Conservation (phyloP, 2,329 filamentous ascomycete genomes). For the Venturia asperata region DNA sequence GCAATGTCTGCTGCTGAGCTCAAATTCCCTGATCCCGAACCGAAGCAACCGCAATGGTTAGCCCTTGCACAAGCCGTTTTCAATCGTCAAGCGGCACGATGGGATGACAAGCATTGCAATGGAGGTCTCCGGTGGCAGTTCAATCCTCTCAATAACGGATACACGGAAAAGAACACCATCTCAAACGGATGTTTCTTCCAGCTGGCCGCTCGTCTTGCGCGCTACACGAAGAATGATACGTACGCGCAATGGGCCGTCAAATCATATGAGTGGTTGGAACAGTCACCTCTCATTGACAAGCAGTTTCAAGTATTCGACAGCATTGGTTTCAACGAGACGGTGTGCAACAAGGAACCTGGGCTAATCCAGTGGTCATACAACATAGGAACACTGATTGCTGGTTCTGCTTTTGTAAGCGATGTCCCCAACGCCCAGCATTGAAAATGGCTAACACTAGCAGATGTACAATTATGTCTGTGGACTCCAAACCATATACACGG, state of each 20-base stretch:
- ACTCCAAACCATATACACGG: constrained; percentile 33
- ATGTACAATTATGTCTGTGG: constrained; percentile 4
- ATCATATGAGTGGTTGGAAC: constrained; percentile 31
- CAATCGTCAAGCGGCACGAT: constrained; percentile 32
- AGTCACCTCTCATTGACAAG: constrained; percentile 21
- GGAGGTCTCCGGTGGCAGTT: constrained; percentile 36
- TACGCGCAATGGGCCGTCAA: constrained; percentile 33
- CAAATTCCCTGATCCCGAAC: constrained; percentile 61
- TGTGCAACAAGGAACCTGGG: constrained; percentile 18
- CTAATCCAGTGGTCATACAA: constrained; percentile 58
- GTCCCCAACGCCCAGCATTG: background rate
- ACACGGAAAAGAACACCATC: constrained; percentile 34
- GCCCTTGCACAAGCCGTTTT: constrained; percentile 37
- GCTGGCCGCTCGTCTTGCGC: constrained; percentile 32
- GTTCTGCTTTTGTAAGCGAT: constrained; percentile 27
- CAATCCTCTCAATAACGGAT: constrained; percentile 31
- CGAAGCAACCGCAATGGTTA: constrained; percentile 31
- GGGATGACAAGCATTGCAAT: constrained; percentile 28
- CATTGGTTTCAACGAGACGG: constrained; percentile 48
- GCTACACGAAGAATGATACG: constrained; percentile 33
- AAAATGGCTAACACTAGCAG: background rate
- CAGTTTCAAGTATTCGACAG: constrained; percentile 39
- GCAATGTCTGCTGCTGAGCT: constrained; percentile 73
- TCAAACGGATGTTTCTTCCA: constrained; percentile 35
- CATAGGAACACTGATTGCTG: constrained; percentile 58